Percentiles rank a stretch among this genome's conserved stretches.
Evolutionary conservation across 768 basidiomycete species (phyloP).

Genomic region (Nidularia pulvinata): DNA sequence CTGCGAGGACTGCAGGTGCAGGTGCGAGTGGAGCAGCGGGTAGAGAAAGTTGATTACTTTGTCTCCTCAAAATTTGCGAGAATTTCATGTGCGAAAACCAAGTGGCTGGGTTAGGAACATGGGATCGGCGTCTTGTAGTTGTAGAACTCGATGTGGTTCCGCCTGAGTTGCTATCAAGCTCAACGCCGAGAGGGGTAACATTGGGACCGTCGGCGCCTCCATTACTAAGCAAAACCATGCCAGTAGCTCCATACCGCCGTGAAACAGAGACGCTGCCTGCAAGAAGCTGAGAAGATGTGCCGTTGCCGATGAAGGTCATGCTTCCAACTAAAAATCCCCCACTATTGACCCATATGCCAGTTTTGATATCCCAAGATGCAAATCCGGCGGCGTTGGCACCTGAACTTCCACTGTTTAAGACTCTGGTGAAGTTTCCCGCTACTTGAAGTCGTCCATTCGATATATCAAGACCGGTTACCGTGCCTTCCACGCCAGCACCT

Average conservation of each 20-base stretch:
- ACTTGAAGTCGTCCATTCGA: conserved; percentile 54
- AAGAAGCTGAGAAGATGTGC: conserved; percentile 63
- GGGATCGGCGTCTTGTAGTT: conserved; percentile 33
- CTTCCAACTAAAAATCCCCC: conserved; percentile 75
- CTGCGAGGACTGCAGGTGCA: conserved; percentile 84
- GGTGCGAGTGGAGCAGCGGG: conserved; percentile 53
- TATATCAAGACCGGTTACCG: conserved; percentile 61
- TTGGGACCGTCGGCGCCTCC: conserved; percentile 51
- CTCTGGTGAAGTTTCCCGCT: conserved; percentile 73
- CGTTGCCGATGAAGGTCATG: conserved; percentile 70
- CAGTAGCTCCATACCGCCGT: conserved; percentile 70
- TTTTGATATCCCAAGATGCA: conserved; percentile 70
- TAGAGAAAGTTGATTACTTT: conserved; percentile 49
- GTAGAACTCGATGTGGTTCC: conserved; percentile 22
- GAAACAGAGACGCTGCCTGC: conserved; percentile 66
- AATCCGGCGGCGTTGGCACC: conserved; percentile 56
- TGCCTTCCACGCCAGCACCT: conserved; percentile 74
- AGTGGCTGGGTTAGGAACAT: conserved; percentile 28
- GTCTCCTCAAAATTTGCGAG: conserved; percentile 48
- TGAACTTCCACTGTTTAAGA: conserved; percentile 27
- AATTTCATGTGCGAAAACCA: conserved; percentile 53
- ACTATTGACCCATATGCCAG: conserved; percentile 66
- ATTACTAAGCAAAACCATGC: conserved; percentile 79
- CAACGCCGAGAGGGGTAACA: conserved; percentile 61
- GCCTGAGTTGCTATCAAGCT: conserved; percentile 43